phyloP scores from a whole-genome alignment of 2,329 filamentous ascomycete genomes.

The Taxawa tesnikishii region DNA sequence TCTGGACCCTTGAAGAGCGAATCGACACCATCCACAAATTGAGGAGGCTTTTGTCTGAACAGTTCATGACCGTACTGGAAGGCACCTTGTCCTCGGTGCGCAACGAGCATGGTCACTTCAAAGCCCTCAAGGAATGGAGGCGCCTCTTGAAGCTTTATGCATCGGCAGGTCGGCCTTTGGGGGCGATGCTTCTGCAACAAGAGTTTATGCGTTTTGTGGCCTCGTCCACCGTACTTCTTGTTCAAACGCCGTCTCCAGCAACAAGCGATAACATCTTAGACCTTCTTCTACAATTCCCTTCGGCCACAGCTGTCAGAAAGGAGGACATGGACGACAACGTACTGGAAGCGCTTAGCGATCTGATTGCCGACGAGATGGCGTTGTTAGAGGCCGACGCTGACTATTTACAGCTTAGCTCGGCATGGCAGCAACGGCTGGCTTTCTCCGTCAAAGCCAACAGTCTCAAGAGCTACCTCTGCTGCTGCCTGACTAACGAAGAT shows the following conservation, averaged over 20 bases:
- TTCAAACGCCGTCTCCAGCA: conserved; percentile 49
- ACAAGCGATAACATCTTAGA: conserved; percentile 58
- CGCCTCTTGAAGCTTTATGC: conserved; percentile 75
- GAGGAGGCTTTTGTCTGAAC: conserved; percentile 64
- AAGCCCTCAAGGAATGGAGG: conserved; percentile 72
- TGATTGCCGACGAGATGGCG: conserved; percentile 72
- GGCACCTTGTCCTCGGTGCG: conserved; percentile 83
- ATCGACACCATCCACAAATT: conserved; percentile 60
- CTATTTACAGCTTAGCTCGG: conserved; percentile 74
- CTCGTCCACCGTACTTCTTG: conserved; percentile 61
- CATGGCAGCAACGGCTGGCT: conserved; percentile 76
- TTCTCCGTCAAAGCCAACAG: conserved; percentile 76
- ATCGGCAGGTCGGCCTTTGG: conserved; percentile 64
- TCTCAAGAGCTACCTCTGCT: conserved; percentile 75
- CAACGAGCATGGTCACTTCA: conserved; percentile 57
- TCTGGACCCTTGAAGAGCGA: conserved; percentile 69
- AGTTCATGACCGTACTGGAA: conserved; percentile 76
- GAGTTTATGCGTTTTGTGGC: conserved; percentile 79
- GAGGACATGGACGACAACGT: neutral
- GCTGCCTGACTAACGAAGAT: conserved; percentile 69
- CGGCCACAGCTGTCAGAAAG: neutral
- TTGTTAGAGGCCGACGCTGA: conserved; percentile 81
- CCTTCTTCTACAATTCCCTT: conserved; percentile 22
- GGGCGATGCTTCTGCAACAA: conserved; percentile 81
- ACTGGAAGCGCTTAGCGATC: conserved; percentile 49